Conservation (phyloP, 2,329 filamentous ascomycete species). For the Clarireedia monteithiana region DNA sequence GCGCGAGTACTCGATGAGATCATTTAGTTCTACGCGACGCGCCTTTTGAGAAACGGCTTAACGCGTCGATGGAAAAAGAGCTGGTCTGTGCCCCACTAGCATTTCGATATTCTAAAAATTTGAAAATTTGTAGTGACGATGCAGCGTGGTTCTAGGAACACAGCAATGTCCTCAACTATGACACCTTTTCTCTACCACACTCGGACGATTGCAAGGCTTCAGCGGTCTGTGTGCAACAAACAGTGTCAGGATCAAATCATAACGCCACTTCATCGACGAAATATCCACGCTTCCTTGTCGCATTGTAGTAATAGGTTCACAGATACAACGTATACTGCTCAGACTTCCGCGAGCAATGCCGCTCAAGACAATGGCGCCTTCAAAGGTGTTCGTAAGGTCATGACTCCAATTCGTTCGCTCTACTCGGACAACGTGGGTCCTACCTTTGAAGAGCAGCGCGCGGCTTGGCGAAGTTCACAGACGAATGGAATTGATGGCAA, state of each 20-base stretch:
- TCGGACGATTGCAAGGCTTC: slow-evolving; percentile 41
- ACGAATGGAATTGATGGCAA: background rate
- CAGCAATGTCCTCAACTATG: slow-evolving; percentile 31
- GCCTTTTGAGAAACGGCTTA: background rate
- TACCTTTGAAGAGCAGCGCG: background rate
- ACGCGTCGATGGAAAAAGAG: background rate
- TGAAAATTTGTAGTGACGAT: background rate
- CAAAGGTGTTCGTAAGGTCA: no score
- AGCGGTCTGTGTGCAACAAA: slow-evolving; percentile 1
- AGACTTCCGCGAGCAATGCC: background rate
- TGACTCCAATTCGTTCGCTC: background rate
- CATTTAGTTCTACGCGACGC: slow-evolving; percentile 5
- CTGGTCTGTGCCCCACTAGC: background rate
- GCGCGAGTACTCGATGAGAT: background rate
- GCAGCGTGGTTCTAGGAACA: background rate
- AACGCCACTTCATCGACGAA: background rate
- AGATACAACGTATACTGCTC: background rate
- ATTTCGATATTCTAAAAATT: background rate
- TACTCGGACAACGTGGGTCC: background rate
- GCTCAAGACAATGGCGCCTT: background rate
- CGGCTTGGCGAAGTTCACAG: no score
- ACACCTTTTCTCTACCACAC: slow-evolving; percentile 69
- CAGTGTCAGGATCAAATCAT: background rate
- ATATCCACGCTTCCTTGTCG: slow-evolving; percentile 1
- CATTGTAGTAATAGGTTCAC: background rate